Conservation (phyloP, 495 filamentous ascomycete genomes). For the Lophium mytilinum region DNA sequence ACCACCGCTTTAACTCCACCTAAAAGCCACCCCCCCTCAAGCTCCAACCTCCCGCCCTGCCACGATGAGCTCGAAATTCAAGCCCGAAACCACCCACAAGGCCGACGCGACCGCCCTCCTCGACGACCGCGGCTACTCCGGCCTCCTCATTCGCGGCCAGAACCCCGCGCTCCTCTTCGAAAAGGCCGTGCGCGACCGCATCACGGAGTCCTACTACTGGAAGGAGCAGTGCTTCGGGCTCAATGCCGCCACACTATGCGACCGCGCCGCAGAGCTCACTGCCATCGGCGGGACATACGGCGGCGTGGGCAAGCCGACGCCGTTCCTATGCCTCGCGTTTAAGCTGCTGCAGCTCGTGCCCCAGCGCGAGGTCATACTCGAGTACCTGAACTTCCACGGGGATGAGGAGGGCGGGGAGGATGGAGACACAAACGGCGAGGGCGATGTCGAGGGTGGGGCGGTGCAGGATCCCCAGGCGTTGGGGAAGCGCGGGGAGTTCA, state of each 20-base stretch:
- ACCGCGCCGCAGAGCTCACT: conserved; percentile 78
- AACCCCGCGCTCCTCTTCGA: conserved; percentile 88
- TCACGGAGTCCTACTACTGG: conserved; percentile 92
- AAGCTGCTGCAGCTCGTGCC: conserved; percentile 89
- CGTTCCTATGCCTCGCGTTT: conserved; percentile 90
- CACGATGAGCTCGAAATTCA: not conserved
- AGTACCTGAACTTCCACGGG: conserved; percentile 65
- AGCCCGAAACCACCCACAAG: conserved; percentile 30
- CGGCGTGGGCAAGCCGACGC: conserved; percentile 70
- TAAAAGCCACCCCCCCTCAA: not conserved
- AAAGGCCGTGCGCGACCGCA: conserved; percentile 87
- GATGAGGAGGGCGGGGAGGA: conserved; percentile 58
- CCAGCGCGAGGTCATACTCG: conserved; percentile 64
- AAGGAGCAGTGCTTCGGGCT: conserved; percentile 97
- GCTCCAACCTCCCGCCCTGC: not conserved
- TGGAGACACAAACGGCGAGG: conserved; percentile 5
- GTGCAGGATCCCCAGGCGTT: conserved; percentile 24
- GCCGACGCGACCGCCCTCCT: conserved; percentile 40
- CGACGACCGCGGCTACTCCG: conserved; percentile 49
- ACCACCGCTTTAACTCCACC: not conserved
- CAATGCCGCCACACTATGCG: conserved; percentile 81
- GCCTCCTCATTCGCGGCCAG: conserved; percentile 62
- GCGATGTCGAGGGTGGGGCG: conserved; percentile 13
- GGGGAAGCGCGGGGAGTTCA: conserved; percentile 28
- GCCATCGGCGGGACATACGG: conserved; percentile 82